phyloP scores from a whole-genome alignment of 2,329 filamentous ascomycete genomes.

The Chaetothyriales sp. region DNA sequence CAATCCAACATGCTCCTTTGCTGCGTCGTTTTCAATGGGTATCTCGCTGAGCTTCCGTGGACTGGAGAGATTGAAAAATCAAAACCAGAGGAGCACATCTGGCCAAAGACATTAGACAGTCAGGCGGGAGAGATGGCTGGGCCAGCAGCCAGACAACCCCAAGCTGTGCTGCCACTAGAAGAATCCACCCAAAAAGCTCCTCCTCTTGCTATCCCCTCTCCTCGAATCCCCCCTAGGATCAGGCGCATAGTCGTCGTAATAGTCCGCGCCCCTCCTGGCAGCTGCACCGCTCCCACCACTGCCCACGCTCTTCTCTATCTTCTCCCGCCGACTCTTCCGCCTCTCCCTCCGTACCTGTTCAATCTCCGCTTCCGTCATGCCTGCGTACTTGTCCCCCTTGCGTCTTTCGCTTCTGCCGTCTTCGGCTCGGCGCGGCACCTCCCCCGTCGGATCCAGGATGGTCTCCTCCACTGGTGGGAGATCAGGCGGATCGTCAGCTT shows the following conservation, averaged over 20 bases:
- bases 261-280: slow-evolving; percentile 10
- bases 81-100: too few species aligned
- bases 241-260: slow-evolving; percentile 16
- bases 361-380: slow-evolving; percentile 26
- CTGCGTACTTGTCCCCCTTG: slow-evolving; percentile 27
- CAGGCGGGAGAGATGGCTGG: too few species aligned
- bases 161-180: slow-evolving; percentile 8
- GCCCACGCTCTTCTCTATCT: slow-evolving; percentile 11
- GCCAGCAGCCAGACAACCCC: too few species aligned
- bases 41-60: too few species aligned
- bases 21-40: too few species aligned
- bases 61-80: too few species aligned
- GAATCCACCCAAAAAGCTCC: slow-evolving; percentile 15
- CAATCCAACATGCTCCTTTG: too few species aligned
- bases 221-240: slow-evolving; percentile 12
- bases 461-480: slow-evolving; percentile 32
- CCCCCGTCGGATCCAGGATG: slow-evolving; percentile 26
- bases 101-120: too few species aligned
- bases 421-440: slow-evolving; percentile 18
- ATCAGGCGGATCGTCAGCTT: slow-evolving; percentile 33
- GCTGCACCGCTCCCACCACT: slow-evolving; percentile 14
- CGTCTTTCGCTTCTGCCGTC: slow-evolving; percentile 21
- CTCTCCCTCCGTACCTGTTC: slow-evolving; percentile 22
- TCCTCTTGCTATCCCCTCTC: slow-evolving; percentile 15
- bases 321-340: slow-evolving; percentile 6